Percentiles rank a stretch among this genome's conserved stretches.
Evolutionary conservation across 202 grass and related monocot genomes (phyloP).

Genomic region (Musa balbisiana): DNA sequence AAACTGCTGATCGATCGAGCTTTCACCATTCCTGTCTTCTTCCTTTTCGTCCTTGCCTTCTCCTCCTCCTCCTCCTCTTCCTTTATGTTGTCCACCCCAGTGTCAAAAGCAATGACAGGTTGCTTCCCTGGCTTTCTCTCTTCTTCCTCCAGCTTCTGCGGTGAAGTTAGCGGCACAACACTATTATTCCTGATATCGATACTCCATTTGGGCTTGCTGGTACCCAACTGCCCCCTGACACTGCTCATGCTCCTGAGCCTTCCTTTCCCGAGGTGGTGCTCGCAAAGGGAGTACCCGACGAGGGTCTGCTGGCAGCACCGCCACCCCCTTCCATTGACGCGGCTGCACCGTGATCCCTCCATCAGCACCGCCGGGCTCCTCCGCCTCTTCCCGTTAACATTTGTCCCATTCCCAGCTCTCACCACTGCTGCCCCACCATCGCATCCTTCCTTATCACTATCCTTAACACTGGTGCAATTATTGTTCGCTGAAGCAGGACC

Average conservation of each 20-base stretch:
- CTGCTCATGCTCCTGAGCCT: constrained; percentile 33
- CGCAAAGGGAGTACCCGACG: constrained; percentile 72
- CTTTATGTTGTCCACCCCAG: neutral
- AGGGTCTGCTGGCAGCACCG: constrained; percentile 75
- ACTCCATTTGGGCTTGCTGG: constrained; percentile 42
- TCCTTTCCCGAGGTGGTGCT: constrained; percentile 88
- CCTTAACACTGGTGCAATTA: too few relatives aligned
- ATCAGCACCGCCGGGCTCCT: constrained; percentile 6
- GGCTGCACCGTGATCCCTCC: neutral
- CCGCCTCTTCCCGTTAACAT: constrained; percentile 4
- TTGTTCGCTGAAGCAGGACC: too few relatives aligned
- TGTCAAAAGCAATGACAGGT: neutral
- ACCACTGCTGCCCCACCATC: too few relatives aligned
- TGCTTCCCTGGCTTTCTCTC: neutral
- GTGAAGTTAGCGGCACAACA: neutral
- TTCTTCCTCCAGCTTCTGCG: neutral
- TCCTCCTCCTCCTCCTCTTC: neutral
- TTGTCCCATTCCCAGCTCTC: neutral
- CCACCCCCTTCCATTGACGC: constrained; percentile 32
- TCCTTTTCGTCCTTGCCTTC: constrained; percentile 20
- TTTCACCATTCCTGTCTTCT: constrained; percentile 25
- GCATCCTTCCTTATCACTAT: too few relatives aligned
- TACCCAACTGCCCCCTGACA: constrained; percentile 34
- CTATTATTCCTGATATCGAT: neutral
- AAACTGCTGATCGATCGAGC: constrained; percentile 46